Percentiles rank a stretch among this genome's conserved stretches.
Conservation (phyloP, 345 rosid genomes). For the Camelina laxa region DNA sequence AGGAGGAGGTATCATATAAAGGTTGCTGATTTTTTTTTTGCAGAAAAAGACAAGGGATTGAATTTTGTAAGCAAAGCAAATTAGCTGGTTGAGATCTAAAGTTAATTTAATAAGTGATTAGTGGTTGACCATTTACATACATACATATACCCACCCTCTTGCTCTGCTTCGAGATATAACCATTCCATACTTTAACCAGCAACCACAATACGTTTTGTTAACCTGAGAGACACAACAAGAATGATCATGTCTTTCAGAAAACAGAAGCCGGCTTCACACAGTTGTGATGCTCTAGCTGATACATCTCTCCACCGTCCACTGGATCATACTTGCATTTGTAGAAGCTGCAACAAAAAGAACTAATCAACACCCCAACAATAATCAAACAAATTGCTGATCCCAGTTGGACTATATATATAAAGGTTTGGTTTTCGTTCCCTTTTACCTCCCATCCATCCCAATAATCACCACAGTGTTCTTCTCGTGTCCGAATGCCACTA, state of each 20-base stretch:
- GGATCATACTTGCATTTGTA: conserved; percentile 87
- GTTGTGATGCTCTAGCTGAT: conserved; percentile 78
- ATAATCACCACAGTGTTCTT: conserved; percentile 84
- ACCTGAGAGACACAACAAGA: neutral
- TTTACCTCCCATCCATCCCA: conserved; percentile 94
- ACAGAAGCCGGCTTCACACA: conserved; percentile 72
- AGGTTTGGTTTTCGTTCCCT: neutral
- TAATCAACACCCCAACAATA: neutral
- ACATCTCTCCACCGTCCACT: conserved; percentile 86
- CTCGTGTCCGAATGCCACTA: conserved; percentile 87
- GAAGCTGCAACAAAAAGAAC: conserved; percentile 54
- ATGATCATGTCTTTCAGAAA: conserved; percentile 36
- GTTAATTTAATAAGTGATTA: too few species aligned
- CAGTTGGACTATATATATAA: neutral
- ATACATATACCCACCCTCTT: neutral
- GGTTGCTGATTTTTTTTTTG: too few species aligned
- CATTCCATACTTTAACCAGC: neutral
- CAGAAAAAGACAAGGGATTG: too few species aligned
- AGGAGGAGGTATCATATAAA: too few species aligned
- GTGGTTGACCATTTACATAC: neutral
- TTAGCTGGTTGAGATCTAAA: too few species aligned
- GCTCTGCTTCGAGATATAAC: neutral
- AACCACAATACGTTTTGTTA: neutral
- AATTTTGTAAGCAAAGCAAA: too few species aligned
- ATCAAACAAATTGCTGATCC: neutral